A percentile compares a stretch with the other conserved stretches of the same genome.
phyloP scores from a whole-genome alignment of 2,329 filamentous ascomycete species.

The Trichoderma harzianum region DNA sequence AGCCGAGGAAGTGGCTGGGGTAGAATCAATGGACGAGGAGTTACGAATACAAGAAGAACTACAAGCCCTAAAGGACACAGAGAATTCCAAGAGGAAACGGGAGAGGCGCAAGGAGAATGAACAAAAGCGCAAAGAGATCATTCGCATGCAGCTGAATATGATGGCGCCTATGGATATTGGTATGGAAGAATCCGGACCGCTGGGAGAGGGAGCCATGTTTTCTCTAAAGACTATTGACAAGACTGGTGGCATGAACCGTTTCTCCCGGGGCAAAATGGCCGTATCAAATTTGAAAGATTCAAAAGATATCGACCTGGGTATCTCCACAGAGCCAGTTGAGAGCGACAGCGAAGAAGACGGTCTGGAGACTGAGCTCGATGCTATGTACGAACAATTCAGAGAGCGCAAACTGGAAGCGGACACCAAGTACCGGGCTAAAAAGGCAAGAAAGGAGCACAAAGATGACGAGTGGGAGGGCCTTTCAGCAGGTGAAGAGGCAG shows the following conservation, averaged over 20 bases:
- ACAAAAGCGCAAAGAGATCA: conserved; percentile 86
- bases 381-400: conserved; percentile 81
- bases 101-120: conserved; percentile 88
- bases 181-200: conserved; percentile 76
- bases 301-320: conserved; percentile 58
- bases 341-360: conserved; percentile 77
- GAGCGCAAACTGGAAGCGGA: conserved; percentile 76
- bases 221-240: conserved; percentile 78
- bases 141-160: conserved; percentile 98
- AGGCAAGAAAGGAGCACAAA: conserved; percentile 73
- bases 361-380: conserved; percentile 81
- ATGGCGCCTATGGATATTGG: conserved; percentile 93
- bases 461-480: conserved; percentile 93
- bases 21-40: conserved; percentile 93
- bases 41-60: conserved; percentile 85
- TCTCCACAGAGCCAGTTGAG: conserved; percentile 54
- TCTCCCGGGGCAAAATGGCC: conserved; percentile 71
- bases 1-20: conserved; percentile 70
- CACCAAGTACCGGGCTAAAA: conserved; percentile 87
- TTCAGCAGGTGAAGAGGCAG: conserved; percentile 59
- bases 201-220: conserved; percentile 82
- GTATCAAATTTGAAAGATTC: conserved; percentile 53
- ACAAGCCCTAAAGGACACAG: conserved; percentile 75
- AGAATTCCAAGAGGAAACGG: conserved; percentile 72
- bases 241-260: conserved; percentile 61